Conservation (phyloP, 1,139 yeast species). For the Pichia norvegensis region DNA sequence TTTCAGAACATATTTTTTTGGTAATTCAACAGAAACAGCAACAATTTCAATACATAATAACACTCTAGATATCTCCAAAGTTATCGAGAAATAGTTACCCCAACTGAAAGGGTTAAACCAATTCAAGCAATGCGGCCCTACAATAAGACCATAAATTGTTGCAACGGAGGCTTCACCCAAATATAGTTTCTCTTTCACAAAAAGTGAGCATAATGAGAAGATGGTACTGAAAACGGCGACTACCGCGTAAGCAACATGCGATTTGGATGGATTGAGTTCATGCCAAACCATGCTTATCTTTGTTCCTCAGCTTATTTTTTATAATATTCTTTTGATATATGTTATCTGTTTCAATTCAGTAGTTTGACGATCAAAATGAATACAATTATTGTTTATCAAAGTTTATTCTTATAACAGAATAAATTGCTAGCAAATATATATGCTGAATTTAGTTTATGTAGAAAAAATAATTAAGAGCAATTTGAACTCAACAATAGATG, state of each 20-base stretch:
- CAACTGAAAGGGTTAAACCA: conserved; percentile 87
- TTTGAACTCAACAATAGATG: too few species aligned
- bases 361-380: neutral
- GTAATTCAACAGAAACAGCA: conserved; percentile 95
- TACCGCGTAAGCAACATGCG: conserved; percentile 90
- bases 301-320: neutral
- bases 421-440: too few species aligned
- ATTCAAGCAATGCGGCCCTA: conserved; percentile 85
- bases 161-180: conserved; percentile 97
- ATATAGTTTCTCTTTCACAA: conserved; percentile 80
- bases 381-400: too few species aligned
- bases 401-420: neutral
- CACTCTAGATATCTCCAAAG: conserved; percentile 81
- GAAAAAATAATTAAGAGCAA: too few species aligned
- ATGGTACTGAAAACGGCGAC: conserved; percentile 83
- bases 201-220: conserved; percentile 83
- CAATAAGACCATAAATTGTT: conserved; percentile 79
- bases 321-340: too few species aligned
- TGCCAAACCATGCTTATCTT: conserved; percentile 29
- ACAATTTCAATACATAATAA: conserved; percentile 90
- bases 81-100: conserved; percentile 85
- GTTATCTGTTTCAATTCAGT: too few species aligned
- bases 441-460: too few species aligned
- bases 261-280: conserved; percentile 29
- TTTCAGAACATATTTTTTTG: conserved; percentile 82